Evolutionary conservation across 495 filamentous ascomycete genomes (phyloP).

Genomic region (Podospora sp.): DNA sequence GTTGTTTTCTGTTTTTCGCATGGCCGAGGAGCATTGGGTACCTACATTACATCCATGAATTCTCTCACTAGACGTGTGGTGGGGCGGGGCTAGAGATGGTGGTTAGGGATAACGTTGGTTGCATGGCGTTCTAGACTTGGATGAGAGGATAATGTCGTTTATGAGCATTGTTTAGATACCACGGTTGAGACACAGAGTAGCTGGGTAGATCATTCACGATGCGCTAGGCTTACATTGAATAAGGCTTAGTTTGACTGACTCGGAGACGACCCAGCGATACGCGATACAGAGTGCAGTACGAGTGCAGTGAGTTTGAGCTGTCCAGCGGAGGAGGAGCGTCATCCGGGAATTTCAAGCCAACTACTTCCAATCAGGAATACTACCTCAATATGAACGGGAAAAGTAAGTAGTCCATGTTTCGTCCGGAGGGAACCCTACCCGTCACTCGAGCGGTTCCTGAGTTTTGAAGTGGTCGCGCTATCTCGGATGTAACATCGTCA

Average conservation of each 20-base stretch:
- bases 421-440: too few relatives aligned
- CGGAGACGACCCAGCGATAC: too few relatives aligned
- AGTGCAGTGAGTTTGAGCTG: too few relatives aligned
- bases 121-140: neutral
- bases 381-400: too few relatives aligned
- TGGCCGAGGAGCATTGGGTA: conserved; percentile 2
- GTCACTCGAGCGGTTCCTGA: too few relatives aligned
- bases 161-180: neutral
- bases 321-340: too few relatives aligned
- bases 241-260: neutral
- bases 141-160: neutral
- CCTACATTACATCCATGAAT: neutral
- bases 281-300: too few relatives aligned
- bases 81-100: neutral
- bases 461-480: too few relatives aligned
- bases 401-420: too few relatives aligned
- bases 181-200: neutral
- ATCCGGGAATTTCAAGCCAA: too few relatives aligned
- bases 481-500: too few relatives aligned
- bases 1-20: conserved; percentile 6
- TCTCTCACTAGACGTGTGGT: neutral
- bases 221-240: neutral
- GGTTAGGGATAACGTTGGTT: neutral
- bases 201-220: neutral
- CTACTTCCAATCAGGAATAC: too few relatives aligned